Evolutionary conservation across 495 filamentous ascomycete genomes (phyloP).

Genomic region (Aspergillus homomorphus): DNA sequence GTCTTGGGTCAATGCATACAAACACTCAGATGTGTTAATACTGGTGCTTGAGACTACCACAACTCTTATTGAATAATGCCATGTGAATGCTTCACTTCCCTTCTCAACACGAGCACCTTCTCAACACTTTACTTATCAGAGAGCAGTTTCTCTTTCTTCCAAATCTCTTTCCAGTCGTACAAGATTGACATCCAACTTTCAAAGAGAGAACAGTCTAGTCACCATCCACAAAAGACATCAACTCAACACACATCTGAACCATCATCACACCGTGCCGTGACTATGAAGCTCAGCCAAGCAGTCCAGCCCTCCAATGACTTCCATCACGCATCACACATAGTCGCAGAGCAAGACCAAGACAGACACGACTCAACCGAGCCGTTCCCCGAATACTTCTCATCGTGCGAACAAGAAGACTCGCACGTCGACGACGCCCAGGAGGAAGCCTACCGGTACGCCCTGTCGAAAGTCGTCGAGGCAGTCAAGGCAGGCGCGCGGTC

Average conservation of each 20-base stretch:
- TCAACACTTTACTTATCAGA: too few relatives aligned
- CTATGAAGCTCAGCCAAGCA: background rate
- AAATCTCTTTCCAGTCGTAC: too few relatives aligned
- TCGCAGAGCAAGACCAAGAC: background rate
- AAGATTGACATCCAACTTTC: too few relatives aligned
- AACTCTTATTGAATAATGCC: background rate
- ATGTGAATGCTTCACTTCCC: background rate
- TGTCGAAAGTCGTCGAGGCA: conserved; percentile 26
- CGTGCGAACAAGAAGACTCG: conserved; percentile 10
- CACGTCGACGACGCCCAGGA: conserved; percentile 10
- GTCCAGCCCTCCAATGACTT: background rate
- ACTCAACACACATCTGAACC: background rate
- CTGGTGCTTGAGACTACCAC: background rate
- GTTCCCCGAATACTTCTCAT: conserved; percentile 35
- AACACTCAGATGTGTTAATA: background rate
- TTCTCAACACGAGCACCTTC: too few relatives aligned
- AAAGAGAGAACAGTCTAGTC: too few relatives aligned
- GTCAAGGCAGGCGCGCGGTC: conserved; percentile 20
- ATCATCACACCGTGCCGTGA: background rate
- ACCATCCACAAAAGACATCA: too few relatives aligned
- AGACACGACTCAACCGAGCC: conserved; percentile 19
- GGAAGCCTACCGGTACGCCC: conserved; percentile 21
- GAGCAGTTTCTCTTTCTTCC: too few relatives aligned
- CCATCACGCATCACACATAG: background rate
- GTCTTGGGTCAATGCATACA: background rate